Evolutionary conservation across 352 stramenopile genomes (phyloP), one percentile per base, ranked within the genome.

Genomic region (Pythium oligandrum): DNA sequence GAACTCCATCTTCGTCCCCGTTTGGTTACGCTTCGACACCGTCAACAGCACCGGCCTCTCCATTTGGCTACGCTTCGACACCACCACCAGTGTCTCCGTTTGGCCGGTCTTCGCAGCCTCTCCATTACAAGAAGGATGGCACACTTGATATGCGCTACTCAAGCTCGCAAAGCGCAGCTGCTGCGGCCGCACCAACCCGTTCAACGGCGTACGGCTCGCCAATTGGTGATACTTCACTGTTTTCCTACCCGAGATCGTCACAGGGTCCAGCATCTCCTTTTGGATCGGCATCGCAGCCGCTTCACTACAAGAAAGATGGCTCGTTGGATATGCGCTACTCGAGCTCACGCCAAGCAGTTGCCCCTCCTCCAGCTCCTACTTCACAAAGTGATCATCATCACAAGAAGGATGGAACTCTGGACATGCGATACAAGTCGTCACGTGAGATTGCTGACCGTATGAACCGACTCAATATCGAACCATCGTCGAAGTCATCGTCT

Each of bases 401-500:
- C 46, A 68, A 53, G 12, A 68, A 68, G 47, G 55, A 30, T 40
- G 61, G 61, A 1, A 31, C 48, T 3, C 48, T 68, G 1, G 62
- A 70, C 39, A 70, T 70, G 62, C 57, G 57, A 36, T 70, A 66
- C 52, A 66, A 62, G 43, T 57, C 57, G 1, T 70, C 63, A 4
- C 51, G 17, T 4, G 54, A 68, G 9, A 47, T 68, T 10, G 59
- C 55, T 3, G 36, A 60, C 17, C 52, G 47, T 37, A 68, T 71
- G 59, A 55, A 62, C 36, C 46, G 61, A 3, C 40, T 71, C 10
- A 38, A 6, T 5, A 12, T 71, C n/a, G n/a, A n/a, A n/a, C n/a
- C n/a, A n/a, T n/a, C n/a, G n/a, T n/a, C n/a, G n/a, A n/a, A n/a
- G n/a, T n/a, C n/a, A n/a, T n/a, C n/a, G n/a, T n/a, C n/a, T n/a